These are phyloP conservation scores for Calonectria honghensis DNA, from an alignment of 2,329 filamentous ascomycete species.

Conservation along the genomic window DNA sequence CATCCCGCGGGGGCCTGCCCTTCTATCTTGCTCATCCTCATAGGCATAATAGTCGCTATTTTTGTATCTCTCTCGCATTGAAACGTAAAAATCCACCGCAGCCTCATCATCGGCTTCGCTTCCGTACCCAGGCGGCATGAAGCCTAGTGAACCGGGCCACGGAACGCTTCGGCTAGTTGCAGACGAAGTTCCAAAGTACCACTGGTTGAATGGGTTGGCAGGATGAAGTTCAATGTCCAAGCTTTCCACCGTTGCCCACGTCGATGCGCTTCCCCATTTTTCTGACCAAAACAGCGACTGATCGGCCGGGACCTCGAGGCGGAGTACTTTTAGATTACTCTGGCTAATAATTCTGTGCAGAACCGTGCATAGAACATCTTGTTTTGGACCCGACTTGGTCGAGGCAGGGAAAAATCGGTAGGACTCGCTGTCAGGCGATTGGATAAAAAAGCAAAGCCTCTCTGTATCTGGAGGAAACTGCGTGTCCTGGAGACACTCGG, in stretches of 20 bases:
- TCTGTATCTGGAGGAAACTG: not conserved
- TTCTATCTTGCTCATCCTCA: not conserved
- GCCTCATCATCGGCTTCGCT: not conserved
- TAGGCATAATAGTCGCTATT: not conserved
- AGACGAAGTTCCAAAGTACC: not conserved
- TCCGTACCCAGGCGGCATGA: not conserved
- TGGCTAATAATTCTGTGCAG: not conserved
- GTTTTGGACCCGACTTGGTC: not conserved
- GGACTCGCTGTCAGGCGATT: not conserved
- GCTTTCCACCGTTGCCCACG: not conserved
- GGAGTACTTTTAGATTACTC: not conserved
- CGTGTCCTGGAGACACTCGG: not conserved
- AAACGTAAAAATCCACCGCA: not conserved
- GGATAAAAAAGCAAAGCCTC: not conserved
- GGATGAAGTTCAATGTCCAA: not conserved
- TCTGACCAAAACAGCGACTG: not conserved
- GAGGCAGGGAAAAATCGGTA: not conserved
- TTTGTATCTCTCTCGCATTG: not conserved
- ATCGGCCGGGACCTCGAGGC: not conserved
- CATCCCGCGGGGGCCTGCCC: not conserved
- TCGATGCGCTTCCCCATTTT: not conserved
- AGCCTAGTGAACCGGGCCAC: not conserved
- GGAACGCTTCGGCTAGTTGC: not conserved
- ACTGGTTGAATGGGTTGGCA: not conserved
- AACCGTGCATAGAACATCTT: not conserved